Conservation (phyloP, 805 yeast genomes). For the Sugiyamaella lignohabitans region DNA sequence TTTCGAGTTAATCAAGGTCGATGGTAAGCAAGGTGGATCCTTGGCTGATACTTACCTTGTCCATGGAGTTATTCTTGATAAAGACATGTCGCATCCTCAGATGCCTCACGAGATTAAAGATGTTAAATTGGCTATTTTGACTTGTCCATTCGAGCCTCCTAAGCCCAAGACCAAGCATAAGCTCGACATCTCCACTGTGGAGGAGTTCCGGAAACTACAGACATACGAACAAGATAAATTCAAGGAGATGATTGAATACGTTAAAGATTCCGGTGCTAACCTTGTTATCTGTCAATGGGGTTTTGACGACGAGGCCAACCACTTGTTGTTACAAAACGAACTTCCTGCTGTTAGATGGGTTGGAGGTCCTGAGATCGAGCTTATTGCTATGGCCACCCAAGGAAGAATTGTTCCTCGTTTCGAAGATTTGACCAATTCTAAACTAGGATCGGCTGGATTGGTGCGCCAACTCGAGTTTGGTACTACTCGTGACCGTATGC, state of each 20-base stretch:
- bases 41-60: slow-evolving; percentile 78
- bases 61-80: slow-evolving; percentile 88
- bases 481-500: slow-evolving; percentile 93
- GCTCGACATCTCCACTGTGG: slow-evolving; percentile 86
- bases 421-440: slow-evolving; percentile 76
- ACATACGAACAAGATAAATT: slow-evolving; percentile 88
- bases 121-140: slow-evolving; percentile 87
- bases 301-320: slow-evolving; percentile 97
- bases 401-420: slow-evolving; percentile 97
- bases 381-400: slow-evolving; percentile 93
- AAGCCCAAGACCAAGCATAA: slow-evolving; percentile 98
- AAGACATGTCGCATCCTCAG: slow-evolving; percentile 97
- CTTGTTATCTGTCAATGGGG: slow-evolving; percentile 99
- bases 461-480: slow-evolving; percentile 90
- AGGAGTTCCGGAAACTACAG: slow-evolving; percentile 87
- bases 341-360: slow-evolving; percentile 98
- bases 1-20: slow-evolving; percentile 91
- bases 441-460: slow-evolving; percentile 81
- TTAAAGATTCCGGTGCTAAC: slow-evolving; percentile 88
- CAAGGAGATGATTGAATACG: slow-evolving; percentile 78
- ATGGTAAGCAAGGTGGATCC: slow-evolving; percentile 93
- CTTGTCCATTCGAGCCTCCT: slow-evolving; percentile 99
- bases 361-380: slow-evolving; percentile 94
- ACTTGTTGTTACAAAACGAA: slow-evolving; percentile 75
- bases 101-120: slow-evolving; percentile 80